phyloP scores from a whole-genome alignment of 768 basidiomycete genomes.

The Collybia sp. region DNA sequence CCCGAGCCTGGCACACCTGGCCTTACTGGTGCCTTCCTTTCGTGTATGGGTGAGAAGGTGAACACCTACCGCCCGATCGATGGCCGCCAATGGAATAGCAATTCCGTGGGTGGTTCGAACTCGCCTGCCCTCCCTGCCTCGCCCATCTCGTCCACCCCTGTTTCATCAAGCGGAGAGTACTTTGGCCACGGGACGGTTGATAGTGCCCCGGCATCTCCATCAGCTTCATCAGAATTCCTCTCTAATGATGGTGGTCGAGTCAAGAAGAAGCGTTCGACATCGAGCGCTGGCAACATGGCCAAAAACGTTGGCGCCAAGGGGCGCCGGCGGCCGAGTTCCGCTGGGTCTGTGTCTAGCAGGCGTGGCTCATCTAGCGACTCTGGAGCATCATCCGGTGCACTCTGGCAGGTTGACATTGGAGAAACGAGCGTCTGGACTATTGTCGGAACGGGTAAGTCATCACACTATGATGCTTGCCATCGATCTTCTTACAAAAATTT shows the following conservation, averaged over 20 bases:
- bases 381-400: constrained; percentile 69
- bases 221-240: constrained; percentile 57
- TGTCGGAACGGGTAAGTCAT: constrained; percentile 73
- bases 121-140: constrained; percentile 66
- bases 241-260: constrained; percentile 85
- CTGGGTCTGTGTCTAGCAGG: constrained; percentile 61
- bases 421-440: constrained; percentile 95
- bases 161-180: constrained; percentile 59
- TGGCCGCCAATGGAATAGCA: constrained; percentile 71
- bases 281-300: constrained; percentile 58
- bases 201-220: constrained; percentile 69
- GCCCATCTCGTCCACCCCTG: constrained; percentile 62
- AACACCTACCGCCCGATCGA: constrained; percentile 86
- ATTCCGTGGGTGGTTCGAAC: constrained; percentile 32
- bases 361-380: constrained; percentile 65
- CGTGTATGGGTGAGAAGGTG: constrained; percentile 91
- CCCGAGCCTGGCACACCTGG: constrained; percentile 80
- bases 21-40: constrained; percentile 75
- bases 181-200: constrained; percentile 51
- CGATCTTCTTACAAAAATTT: constrained; percentile 12
- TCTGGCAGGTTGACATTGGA: constrained; percentile 89
- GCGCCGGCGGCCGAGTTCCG: constrained; percentile 74
- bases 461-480: constrained; percentile 7
- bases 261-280: constrained; percentile 78
- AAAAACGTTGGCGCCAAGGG: constrained; percentile 46